A percentile compares a stretch with the other conserved stretches of the same genome.
Evolutionary conservation across 1,284 basidiomycete genomes (phyloP).

Genomic region (Rhodotorula sp.): DNA sequence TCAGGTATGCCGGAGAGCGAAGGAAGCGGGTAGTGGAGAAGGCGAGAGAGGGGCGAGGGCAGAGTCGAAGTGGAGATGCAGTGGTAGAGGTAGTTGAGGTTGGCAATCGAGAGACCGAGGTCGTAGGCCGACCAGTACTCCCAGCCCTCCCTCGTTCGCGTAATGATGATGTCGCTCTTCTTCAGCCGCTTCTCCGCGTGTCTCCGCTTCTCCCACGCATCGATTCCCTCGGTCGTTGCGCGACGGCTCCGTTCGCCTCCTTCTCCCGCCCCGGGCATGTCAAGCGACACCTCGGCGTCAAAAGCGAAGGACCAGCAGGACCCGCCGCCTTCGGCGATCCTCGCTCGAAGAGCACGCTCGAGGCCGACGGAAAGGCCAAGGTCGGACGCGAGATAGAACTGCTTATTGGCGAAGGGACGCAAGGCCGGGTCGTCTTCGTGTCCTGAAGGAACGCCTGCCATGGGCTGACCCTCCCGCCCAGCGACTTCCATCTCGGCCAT

Average conservation of each 20-base stretch:
- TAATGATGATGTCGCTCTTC: slow-evolving; percentile 65
- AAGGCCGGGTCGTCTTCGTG: background rate
- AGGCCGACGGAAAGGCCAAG: slow-evolving; percentile 57
- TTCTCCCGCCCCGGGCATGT: slow-evolving; percentile 22
- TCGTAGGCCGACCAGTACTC: slow-evolving; percentile 66
- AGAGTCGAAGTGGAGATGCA: slow-evolving; percentile 64
- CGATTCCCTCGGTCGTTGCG: background rate
- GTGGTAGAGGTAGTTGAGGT: slow-evolving; percentile 75
- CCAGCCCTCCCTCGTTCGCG: slow-evolving; percentile 63
- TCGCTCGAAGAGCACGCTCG: slow-evolving; percentile 58
- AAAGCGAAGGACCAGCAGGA: slow-evolving; percentile 51
- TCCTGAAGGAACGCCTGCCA: background rate
- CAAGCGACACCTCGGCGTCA: slow-evolving; percentile 18
- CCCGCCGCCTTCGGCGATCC: slow-evolving; percentile 62
- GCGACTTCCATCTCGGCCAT: background rate
- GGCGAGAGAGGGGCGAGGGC: slow-evolving; percentile 64
- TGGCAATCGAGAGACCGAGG: slow-evolving; percentile 64
- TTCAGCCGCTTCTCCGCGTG: slow-evolving; percentile 41
- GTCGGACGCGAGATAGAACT: slow-evolving; percentile 58
- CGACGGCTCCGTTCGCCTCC: slow-evolving; percentile 45
- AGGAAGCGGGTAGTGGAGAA: slow-evolving; percentile 61
- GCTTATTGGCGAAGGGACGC: slow-evolving; percentile 55
- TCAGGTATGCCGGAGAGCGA: slow-evolving; percentile 16
- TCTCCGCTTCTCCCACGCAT: slow-evolving; percentile 25
- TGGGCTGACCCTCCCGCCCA: no score